Conservation (phyloP, 1,284 basidiomycete species). For the Psilocybe mexicana region DNA sequence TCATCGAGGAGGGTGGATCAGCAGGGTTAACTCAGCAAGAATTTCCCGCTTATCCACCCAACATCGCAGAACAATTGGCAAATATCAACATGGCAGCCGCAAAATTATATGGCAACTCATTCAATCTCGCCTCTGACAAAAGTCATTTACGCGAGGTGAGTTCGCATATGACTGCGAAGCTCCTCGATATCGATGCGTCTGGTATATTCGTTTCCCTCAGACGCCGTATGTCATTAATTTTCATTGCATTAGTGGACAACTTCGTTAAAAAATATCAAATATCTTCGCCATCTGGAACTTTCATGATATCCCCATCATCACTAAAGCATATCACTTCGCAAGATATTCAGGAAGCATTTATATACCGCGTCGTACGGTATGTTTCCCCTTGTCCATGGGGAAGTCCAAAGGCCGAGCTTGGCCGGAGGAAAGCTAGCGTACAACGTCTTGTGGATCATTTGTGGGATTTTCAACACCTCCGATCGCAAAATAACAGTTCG, state of each 20-base stretch:
- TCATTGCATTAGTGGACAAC: slow-evolving; percentile 33
- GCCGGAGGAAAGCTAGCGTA: slow-evolving; percentile 47
- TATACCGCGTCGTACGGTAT: slow-evolving; percentile 67
- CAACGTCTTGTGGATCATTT: slow-evolving; percentile 47
- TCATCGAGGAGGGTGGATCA: slow-evolving; percentile 23
- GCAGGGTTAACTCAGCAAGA: background rate
- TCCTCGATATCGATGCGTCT: slow-evolving; percentile 38
- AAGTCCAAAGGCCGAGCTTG: slow-evolving; percentile 56
- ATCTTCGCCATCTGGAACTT: slow-evolving; percentile 51
- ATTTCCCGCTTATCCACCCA: slow-evolving; percentile 24
- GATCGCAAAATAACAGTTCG: slow-evolving; percentile 19
- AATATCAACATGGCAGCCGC: slow-evolving; percentile 33
- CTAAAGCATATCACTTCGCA: slow-evolving; percentile 38
- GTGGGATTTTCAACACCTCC: slow-evolving; percentile 36
- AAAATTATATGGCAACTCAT: slow-evolving; percentile 25
- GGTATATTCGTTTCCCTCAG: slow-evolving; percentile 26
- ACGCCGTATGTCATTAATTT: background rate
- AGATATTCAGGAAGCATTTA: slow-evolving; percentile 43
- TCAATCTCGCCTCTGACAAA: slow-evolving; percentile 33
- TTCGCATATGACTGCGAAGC: slow-evolving; percentile 31
- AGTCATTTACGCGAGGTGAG: slow-evolving; percentile 39
- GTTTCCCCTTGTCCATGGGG: slow-evolving; percentile 77
- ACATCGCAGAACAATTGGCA: slow-evolving; percentile 32
- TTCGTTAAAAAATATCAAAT: slow-evolving; percentile 36
- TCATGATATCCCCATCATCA: slow-evolving; percentile 41